Evolutionary conservation across 768 basidiomycete species (phyloP).

Genomic region (Lentinula edodes): DNA sequence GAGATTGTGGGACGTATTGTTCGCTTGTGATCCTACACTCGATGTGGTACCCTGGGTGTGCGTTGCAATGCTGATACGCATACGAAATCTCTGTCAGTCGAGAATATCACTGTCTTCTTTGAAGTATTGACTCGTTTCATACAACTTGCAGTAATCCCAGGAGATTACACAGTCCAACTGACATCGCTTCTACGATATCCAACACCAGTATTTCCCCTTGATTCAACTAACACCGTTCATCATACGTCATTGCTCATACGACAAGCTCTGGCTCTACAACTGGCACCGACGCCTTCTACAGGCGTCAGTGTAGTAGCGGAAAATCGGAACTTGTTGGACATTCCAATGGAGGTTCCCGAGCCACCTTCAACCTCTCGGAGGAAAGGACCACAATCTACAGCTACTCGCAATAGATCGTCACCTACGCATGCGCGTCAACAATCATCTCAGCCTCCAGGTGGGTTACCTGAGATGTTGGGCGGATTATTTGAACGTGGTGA

Average conservation of each 20-base stretch:
- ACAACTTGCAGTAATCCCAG: constrained; percentile 59
- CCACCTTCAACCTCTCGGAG: constrained; percentile 28
- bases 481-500: constrained; percentile 73
- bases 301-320: constrained; percentile 79
- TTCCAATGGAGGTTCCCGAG: constrained; percentile 61
- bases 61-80: constrained; percentile 91
- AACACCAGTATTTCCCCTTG: constrained; percentile 32
- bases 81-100: constrained; percentile 80
- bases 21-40: constrained; percentile 79
- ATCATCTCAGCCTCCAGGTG: constrained; percentile 35
- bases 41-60: constrained; percentile 83
- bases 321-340: constrained; percentile 73
- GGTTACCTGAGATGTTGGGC: constrained; percentile 68
- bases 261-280: constrained; percentile 77
- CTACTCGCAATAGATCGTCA: constrained; percentile 14
- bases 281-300: constrained; percentile 65
- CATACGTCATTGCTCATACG: constrained; percentile 69
- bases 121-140: neutral
- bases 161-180: constrained; percentile 83
- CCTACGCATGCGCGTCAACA: constrained; percentile 32
- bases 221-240: constrained; percentile 35
- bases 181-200: constrained; percentile 87
- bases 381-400: constrained; percentile 24
- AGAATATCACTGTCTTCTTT: neutral
- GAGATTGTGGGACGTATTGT: constrained; percentile 93